Conservation (phyloP, 179 eudicot genomes). For the Beta lomatogona region DNA sequence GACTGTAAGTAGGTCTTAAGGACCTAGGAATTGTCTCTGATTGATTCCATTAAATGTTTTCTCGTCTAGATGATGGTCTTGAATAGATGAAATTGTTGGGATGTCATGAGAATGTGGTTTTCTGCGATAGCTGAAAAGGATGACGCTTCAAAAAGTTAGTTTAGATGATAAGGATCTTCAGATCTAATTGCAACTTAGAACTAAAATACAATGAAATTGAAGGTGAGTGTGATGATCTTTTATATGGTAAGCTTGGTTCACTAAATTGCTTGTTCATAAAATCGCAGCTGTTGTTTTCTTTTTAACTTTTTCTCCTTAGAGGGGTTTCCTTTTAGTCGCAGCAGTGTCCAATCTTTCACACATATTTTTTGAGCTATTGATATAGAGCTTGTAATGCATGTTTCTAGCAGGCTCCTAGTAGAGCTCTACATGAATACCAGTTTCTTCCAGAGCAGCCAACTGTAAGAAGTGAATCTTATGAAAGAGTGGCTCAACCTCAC, state of each 20-base stretch:
- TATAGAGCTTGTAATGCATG: slow-evolving; percentile 16
- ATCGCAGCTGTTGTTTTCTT: background rate
- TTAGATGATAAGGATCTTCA: background rate
- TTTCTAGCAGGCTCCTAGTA: slow-evolving; percentile 55
- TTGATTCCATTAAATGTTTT: background rate
- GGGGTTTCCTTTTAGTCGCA: background rate
- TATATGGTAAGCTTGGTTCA: background rate
- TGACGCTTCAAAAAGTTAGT: background rate
- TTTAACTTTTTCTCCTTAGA: background rate
- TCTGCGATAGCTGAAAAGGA: background rate
- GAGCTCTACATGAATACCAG: slow-evolving; percentile 77
- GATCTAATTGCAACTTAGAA: background rate
- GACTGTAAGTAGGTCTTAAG: background rate
- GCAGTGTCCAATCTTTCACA: background rate
- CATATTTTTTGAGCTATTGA: background rate
- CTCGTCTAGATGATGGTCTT: background rate
- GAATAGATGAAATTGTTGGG: background rate
- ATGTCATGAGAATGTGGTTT: background rate
- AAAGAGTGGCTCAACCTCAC: slow-evolving; percentile 63
- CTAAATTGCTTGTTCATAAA: background rate
- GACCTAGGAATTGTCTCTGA: background rate
- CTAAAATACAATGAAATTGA: background rate
- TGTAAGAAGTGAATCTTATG: slow-evolving; percentile 61
- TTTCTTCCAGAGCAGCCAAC: slow-evolving; percentile 94
- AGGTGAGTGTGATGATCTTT: background rate